phyloP scores from a whole-genome alignment of 2,329 filamentous ascomycete species.

The Pseudogymnoascus sp. region DNA sequence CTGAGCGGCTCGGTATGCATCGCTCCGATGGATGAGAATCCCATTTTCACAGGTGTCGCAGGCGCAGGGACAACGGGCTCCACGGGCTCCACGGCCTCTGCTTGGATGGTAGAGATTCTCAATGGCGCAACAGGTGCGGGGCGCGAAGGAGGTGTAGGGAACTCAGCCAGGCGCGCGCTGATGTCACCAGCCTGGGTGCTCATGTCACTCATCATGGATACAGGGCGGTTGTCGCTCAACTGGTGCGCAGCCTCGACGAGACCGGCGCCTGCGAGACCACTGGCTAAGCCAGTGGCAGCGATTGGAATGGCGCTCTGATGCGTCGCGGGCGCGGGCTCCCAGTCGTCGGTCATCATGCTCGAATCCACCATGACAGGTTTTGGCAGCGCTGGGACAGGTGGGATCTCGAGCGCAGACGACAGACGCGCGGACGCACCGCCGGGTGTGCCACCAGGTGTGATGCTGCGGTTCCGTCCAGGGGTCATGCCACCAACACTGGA shows the following conservation, averaged over 20 bases:
- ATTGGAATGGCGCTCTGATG: slow-evolving; percentile 19
- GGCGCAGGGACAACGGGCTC: neutral
- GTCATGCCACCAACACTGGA: slow-evolving; percentile 29
- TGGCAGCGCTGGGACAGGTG: slow-evolving; percentile 41
- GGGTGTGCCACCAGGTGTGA: slow-evolving; percentile 40
- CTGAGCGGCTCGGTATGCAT: slow-evolving; percentile 1
- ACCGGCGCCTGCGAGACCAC: slow-evolving; percentile 11
- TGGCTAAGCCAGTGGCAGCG: slow-evolving; percentile 12
- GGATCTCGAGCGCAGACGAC: slow-evolving; percentile 32
- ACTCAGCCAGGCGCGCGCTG: slow-evolving; percentile 45
- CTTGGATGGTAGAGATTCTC: slow-evolving; percentile 27
- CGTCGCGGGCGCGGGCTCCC: slow-evolving; percentile 32
- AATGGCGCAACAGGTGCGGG: slow-evolving; percentile 19
- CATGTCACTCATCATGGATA: slow-evolving; percentile 11
- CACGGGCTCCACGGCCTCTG: slow-evolving; percentile 31
- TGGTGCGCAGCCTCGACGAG: slow-evolving; percentile 18
- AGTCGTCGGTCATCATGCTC: slow-evolving; percentile 53
- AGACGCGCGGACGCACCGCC: slow-evolving; percentile 20
- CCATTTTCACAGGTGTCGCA: slow-evolving; percentile 25
- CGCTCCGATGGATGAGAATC: slow-evolving; percentile 31
- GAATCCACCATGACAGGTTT: slow-evolving; percentile 50
- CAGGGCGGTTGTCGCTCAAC: slow-evolving; percentile 10
- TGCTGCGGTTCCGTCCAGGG: slow-evolving; percentile 41
- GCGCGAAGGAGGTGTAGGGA: slow-evolving; percentile 45
- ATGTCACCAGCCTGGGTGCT: slow-evolving; percentile 25